Base-by-base conservation (phyloP, 2,329 filamentous ascomycete genomes). In the Colletotrichum sidae region DNA sequence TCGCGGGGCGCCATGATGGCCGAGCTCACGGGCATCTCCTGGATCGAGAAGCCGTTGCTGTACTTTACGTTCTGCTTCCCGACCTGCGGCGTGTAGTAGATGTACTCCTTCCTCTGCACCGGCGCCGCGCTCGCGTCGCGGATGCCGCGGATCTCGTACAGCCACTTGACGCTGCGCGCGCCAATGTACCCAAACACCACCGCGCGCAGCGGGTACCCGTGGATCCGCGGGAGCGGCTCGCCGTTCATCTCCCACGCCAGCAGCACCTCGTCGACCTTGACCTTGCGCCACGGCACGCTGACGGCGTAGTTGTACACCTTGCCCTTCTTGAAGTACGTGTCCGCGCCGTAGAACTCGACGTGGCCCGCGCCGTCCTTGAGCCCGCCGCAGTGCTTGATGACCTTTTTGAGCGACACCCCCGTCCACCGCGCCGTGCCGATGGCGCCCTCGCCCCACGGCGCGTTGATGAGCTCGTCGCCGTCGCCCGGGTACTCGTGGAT, bases 161-260 rank as follows among this genome's bases (percentile, higher is more conserved):
- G 78, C 88, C 88, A 89, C 72, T 90, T 90, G 62, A 86, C 83
- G 64, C 83, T 86, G n/a, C 87, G 75, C 0, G 89, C 90, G 1
- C 89, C 90, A 62, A 92, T 90, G 68, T 91, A 91, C 0, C 88
- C 88, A 69, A 89, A 80, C 0, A 91, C 88, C 0, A 92, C 82
- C 0, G 83, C 80, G 6, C 90, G 82, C 0, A 92, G 76, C 0
- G 90, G 90, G 33, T 81, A 88, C 0, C 90, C 90, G 65, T 92
- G 90, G 64, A 91, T 90, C 10, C 80, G 82, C 0, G 89, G 90
- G 0, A 92, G 78, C 0, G 82, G 81, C 66, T 90, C 79, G 6
- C 86, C 89, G 68, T 92, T 92, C 90, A 92, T 92, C 70, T 91
- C 87, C 88, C 88, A 92, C 0, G 86, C 87, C 0, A 92, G 80